phyloP scores from a whole-genome alignment of 2,329 filamentous ascomycete genomes.

The Daldinia sp. region DNA sequence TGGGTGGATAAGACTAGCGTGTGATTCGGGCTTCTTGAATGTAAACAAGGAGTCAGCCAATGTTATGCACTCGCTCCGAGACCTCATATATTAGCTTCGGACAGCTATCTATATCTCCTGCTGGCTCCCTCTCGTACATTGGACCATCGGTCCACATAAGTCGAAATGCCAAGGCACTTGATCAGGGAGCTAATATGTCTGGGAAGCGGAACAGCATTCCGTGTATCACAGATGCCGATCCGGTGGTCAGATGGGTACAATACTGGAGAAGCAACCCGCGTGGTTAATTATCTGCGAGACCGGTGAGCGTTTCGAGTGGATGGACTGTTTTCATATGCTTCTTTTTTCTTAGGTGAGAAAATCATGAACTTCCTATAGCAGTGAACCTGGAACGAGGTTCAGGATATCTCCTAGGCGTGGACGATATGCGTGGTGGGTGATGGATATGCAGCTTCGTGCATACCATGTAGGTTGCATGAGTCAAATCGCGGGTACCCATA shows the following conservation, averaged over 20 bases:
- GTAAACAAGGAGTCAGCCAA: slow-evolving; percentile 9
- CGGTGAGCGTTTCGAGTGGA: slow-evolving; percentile 26
- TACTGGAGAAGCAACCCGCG: slow-evolving; percentile 14
- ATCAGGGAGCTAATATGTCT: slow-evolving; percentile 26
- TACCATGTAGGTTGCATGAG: slow-evolving; percentile 17
- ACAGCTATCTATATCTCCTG: slow-evolving; percentile 11
- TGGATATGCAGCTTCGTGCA: slow-evolving; percentile 13
- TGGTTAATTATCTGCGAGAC: slow-evolving; percentile 22
- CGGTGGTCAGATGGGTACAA: slow-evolving; percentile 38
- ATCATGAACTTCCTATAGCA: slow-evolving; percentile 26
- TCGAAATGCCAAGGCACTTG: slow-evolving; percentile 27
- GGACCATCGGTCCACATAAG: slow-evolving; percentile 16
- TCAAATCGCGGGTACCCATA: slow-evolving; percentile 19
- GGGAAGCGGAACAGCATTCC: slow-evolving; percentile 30
- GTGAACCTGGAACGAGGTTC: slow-evolving; percentile 15
- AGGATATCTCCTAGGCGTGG: slow-evolving; percentile 13
- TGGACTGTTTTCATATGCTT: slow-evolving; percentile 19
- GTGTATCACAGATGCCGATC: slow-evolving; percentile 39
- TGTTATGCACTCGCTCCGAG: slow-evolving; percentile 26
- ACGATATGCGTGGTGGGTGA: slow-evolving; percentile 14
- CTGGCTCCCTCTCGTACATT: slow-evolving; percentile 18
- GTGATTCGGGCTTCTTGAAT: slow-evolving; percentile 16
- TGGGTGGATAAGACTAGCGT: slow-evolving; percentile 20
- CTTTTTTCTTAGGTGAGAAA: slow-evolving; percentile 29
- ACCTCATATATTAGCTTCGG: slow-evolving; percentile 14